Conservation (phyloP, 2,329 filamentous ascomycete species). For the Cordyceps cateniannulata region DNA sequence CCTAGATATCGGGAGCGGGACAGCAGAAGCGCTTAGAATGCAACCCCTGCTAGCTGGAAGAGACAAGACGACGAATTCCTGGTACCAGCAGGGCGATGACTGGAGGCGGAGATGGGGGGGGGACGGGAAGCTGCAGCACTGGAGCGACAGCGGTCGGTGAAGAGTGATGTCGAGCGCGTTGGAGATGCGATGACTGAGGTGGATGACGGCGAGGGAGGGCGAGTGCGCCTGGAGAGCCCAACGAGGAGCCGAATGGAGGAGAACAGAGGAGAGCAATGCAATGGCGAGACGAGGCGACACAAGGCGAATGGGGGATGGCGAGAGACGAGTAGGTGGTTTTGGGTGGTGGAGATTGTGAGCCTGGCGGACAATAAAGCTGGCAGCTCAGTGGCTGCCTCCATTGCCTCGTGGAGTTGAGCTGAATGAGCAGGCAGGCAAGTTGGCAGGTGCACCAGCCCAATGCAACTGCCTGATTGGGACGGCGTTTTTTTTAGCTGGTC, state of each 20-base stretch:
- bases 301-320: background rate
- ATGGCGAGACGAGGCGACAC: background rate
- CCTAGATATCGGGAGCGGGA: background rate
- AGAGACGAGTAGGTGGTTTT: constrained; percentile 1
- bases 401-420: constrained; percentile 3
- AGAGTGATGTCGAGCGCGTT: background rate
- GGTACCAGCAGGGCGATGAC: background rate
- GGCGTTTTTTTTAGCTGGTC: background rate
- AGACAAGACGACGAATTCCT: background rate
- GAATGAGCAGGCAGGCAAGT: background rate
- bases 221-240: constrained; percentile 2
- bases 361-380: background rate
- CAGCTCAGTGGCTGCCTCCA: background rate
- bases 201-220: background rate
- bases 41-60: background rate
- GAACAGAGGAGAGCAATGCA: background rate
- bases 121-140: background rate
- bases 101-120: background rate
- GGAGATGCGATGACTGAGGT: background rate
- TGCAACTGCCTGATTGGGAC: constrained; percentile 8
- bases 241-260: background rate
- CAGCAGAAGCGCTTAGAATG: constrained; percentile 9
- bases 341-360: constrained; percentile 8
- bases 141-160: background rate
- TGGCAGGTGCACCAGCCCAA: background rate